Conservation (phyloP, 352 stramenopile genomes). For the Globisporangium mamillatum region DNA sequence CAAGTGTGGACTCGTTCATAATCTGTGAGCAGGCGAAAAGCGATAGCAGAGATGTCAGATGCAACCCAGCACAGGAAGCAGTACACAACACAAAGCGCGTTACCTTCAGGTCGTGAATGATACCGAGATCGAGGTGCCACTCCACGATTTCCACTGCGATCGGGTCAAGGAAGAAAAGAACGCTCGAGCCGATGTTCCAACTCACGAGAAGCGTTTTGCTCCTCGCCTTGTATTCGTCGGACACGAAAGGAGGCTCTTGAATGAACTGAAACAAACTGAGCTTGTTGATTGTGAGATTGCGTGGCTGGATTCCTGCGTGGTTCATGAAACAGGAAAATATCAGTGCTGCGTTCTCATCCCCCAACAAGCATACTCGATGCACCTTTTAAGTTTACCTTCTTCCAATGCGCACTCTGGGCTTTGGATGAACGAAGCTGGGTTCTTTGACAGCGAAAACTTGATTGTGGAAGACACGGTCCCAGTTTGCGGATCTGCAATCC, state of each 20-base stretch:
- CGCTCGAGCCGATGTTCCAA: conserved; percentile 77
- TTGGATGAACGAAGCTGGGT: conserved; percentile 55
- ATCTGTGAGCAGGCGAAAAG: conserved; percentile 34
- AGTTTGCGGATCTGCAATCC: conserved; percentile 73
- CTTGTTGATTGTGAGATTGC: conserved; percentile 81
- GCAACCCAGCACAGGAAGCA: neutral
- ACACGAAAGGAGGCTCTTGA: conserved; percentile 51
- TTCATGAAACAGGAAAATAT: neutral
- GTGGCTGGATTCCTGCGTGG: conserved; percentile 44
- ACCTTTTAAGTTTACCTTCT: conserved; percentile 34
- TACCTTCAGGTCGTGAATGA: conserved; percentile 85
- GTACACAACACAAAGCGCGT: neutral
- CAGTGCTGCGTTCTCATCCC: neutral
- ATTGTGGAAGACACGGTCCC: conserved; percentile 81
- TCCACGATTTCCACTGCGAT: conserved; percentile 83
- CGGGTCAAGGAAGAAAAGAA: conserved; percentile 82
- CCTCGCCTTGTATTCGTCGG: conserved; percentile 37
- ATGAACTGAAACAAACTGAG: conserved; percentile 71
- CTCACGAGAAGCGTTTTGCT: conserved; percentile 65
- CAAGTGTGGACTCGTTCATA: conserved; percentile 59
- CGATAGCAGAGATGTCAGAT: neutral
- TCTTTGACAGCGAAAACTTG: conserved; percentile 79
- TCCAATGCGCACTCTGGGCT: conserved; percentile 48
- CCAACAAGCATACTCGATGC: neutral
- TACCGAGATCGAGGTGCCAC: conserved; percentile 84